phyloP scores from a whole-genome alignment of 352 stramenopile species.

The Globisporangium parvum region DNA sequence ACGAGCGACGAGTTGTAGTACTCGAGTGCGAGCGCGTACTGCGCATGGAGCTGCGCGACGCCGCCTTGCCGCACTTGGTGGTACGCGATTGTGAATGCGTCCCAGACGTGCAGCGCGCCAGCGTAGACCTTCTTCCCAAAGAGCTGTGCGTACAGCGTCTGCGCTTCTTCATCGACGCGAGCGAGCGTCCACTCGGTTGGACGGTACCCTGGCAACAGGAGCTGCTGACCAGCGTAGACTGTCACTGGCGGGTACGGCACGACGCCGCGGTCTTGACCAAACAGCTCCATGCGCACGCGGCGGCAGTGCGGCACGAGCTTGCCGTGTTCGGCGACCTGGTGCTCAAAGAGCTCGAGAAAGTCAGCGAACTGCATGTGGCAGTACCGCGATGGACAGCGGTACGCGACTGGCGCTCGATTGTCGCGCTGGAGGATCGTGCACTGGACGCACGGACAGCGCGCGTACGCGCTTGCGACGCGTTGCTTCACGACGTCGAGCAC shows the following conservation, averaged over 20 bases:
- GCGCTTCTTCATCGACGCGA: constrained; percentile 32
- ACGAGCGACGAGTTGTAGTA: constrained; percentile 52
- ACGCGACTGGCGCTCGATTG: constrained; percentile 1
- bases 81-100: constrained; percentile 36
- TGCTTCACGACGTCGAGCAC: constrained; percentile 4
- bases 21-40: constrained; percentile 52
- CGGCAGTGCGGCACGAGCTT: constrained; percentile 28
- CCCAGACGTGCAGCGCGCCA: constrained; percentile 12
- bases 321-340: constrained; percentile 51
- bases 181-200: constrained; percentile 43
- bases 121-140: constrained; percentile 8
- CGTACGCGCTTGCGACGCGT: constrained; percentile 1
- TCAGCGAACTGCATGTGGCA: constrained; percentile 30
- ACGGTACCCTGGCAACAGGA: constrained; percentile 19
- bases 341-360: constrained; percentile 40
- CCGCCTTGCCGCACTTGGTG: constrained; percentile 32
- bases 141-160: constrained; percentile 20
- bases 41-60: constrained; percentile 29
- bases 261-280: constrained; percentile 24
- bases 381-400: constrained; percentile 6
- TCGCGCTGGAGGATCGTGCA: constrained; percentile 8
- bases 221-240: constrained; percentile 50
- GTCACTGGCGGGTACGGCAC: constrained; percentile 35
- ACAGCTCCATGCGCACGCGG: constrained; percentile 31
- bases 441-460: constrained; percentile 10